Percentiles rank a stretch among this genome's conserved stretches.
Conservation (phyloP, 805 yeast genomes). For the Yamadazyma philogaea region DNA sequence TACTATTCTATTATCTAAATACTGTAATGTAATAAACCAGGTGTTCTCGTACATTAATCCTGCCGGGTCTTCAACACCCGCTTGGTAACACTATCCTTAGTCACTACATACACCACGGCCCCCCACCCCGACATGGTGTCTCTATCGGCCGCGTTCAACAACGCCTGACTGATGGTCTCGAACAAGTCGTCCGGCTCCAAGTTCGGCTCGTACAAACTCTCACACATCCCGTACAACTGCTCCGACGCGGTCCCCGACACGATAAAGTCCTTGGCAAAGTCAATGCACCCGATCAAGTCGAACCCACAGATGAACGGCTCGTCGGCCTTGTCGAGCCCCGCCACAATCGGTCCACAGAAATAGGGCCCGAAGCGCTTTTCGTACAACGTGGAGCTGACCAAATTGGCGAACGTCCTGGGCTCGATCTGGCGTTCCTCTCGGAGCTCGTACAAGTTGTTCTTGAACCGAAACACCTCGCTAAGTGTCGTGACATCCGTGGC, state of each 20-base stretch:
- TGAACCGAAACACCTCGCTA: conserved; percentile 74
- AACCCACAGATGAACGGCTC: conserved; percentile 93
- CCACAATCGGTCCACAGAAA: conserved; percentile 94
- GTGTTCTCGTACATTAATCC: too few relatives aligned
- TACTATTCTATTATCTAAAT: background rate
- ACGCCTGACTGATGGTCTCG: conserved; percentile 91
- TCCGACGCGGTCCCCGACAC: conserved; percentile 97
- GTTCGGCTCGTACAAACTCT: conserved; percentile 88
- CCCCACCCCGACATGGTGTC: conserved; percentile 99
- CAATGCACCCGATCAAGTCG: conserved; percentile 95
- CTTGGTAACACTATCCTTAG: conserved; percentile 87
- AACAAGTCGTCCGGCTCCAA: conserved; percentile 93
- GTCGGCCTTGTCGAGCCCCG: conserved; percentile 80
- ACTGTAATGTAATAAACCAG: conserved; percentile 8
- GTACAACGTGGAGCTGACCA: conserved; percentile 85
- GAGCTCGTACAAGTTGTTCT: conserved; percentile 83
- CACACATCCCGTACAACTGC: conserved; percentile 98
- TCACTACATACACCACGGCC: conserved; percentile 86
- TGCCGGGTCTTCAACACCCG: conserved; percentile 91
- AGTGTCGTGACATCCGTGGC: conserved; percentile 92
- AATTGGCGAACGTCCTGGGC: conserved; percentile 89
- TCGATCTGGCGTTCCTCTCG: conserved; percentile 90
- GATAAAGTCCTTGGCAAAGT: conserved; percentile 88
- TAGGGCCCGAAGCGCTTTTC: conserved; percentile 94
- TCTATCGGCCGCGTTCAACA: conserved; percentile 92